A percentile compares a stretch with the other conserved stretches of the same genome.
These are phyloP conservation scores for Hansenula anomala DNA, from an alignment of 1,139 yeast genomes.

Conservation along the genomic window DNA sequence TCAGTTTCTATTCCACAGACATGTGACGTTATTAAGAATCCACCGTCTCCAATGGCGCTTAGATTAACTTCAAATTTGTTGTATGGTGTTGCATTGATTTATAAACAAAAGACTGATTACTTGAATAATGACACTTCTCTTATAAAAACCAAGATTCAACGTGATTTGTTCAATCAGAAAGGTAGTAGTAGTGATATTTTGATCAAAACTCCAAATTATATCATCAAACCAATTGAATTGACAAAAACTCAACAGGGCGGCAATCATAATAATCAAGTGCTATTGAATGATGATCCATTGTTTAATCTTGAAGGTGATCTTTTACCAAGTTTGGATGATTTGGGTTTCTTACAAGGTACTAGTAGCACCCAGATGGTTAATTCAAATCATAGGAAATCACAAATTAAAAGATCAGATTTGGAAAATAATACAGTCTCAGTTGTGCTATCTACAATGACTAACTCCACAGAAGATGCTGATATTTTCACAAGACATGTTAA, in stretches of 20 bases:
- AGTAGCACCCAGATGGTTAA: neutral
- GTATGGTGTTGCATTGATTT: slow-evolving; percentile 53
- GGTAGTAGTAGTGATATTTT: slow-evolving; percentile 6
- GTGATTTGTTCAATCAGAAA: slow-evolving; percentile 13
- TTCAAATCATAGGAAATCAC: slow-evolving; percentile 3
- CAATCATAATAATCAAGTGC: slow-evolving; percentile 13
- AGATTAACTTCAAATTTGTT: slow-evolving; percentile 46
- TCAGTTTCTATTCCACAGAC: slow-evolving; percentile 43
- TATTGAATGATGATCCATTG: slow-evolving; percentile 36
- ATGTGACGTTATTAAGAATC: slow-evolving; percentile 32
- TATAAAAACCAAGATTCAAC: slow-evolving; percentile 27
- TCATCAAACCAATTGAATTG: slow-evolving; percentile 2
- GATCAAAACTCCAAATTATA: neutral
- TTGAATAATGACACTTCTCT: slow-evolving; percentile 32
- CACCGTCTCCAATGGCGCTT: slow-evolving; percentile 30
- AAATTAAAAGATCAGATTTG: slow-evolving; percentile 16
- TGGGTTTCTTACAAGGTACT: slow-evolving; percentile 13
- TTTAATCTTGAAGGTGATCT: slow-evolving; percentile 35
- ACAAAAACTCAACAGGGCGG: slow-evolving; percentile 2
- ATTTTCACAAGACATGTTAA: slow-evolving; percentile 1
- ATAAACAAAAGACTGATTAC: slow-evolving; percentile 45
- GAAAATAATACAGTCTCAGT: slow-evolving; percentile 13
- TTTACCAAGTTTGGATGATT: slow-evolving; percentile 18
- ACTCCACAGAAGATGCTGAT: neutral
- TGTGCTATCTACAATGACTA: slow-evolving; percentile 1